phyloP scores from a whole-genome alignment of 2,329 filamentous ascomycete genomes.

The Fusarium brachygibbosum region DNA sequence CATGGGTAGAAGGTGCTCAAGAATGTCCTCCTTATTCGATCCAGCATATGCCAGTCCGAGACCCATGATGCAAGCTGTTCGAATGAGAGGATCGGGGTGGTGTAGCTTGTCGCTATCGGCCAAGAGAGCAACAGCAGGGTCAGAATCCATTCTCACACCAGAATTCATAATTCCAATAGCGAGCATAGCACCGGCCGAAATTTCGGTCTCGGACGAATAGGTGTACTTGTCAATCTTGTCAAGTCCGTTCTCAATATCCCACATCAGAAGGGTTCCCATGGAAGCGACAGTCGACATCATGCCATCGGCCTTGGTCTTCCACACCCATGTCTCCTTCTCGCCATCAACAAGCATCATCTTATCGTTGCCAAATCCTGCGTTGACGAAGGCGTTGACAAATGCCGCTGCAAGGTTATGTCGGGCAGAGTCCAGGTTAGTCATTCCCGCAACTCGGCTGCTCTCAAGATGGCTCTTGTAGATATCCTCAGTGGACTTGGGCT shows the following conservation, averaged over 20 bases:
- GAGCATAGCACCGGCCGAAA: slow-evolving; percentile 91
- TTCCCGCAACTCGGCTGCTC: slow-evolving; percentile 89
- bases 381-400: slow-evolving; percentile 97
- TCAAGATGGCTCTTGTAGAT: slow-evolving; percentile 99
- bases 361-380: slow-evolving; percentile 94
- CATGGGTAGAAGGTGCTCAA: slow-evolving; percentile 87
- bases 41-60: slow-evolving; percentile 95
- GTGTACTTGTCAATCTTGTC: slow-evolving; percentile 97
- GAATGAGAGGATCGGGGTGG: slow-evolving; percentile 81
- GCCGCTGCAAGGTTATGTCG: slow-evolving; percentile 95
- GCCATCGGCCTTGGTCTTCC: slow-evolving; percentile 98
- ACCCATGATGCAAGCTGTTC: slow-evolving; percentile 93
- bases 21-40: slow-evolving; percentile 89
- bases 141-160: slow-evolving; percentile 88
- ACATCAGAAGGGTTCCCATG: slow-evolving; percentile 88
- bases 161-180: slow-evolving; percentile 97
- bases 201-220: slow-evolving; percentile 81
- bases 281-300: slow-evolving; percentile 98
- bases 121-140: slow-evolving; percentile 89
- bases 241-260: slow-evolving; percentile 92
- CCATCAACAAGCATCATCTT: slow-evolving; percentile 97
- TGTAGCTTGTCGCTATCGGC: slow-evolving; percentile 84
- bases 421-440: slow-evolving; percentile 95
- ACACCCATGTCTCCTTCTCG: slow-evolving; percentile 94
- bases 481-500: slow-evolving; percentile 96